These are phyloP conservation scores for Vicia villosa DNA, from an alignment of 306 rosid genomes.

Conservation along the genomic window DNA sequence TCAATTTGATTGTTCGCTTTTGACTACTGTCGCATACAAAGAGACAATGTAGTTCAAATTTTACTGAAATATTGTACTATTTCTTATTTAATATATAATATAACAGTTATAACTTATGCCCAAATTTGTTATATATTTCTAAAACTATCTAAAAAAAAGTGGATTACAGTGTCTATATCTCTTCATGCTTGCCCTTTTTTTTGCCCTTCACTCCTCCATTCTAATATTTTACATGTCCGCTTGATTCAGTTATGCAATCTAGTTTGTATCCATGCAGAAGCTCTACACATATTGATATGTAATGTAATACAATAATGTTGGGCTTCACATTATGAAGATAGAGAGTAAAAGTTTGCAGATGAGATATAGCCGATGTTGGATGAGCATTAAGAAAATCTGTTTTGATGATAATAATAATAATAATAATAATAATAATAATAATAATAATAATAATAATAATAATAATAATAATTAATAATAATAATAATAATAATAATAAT, in stretches of 20 bases:
- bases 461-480: no score
- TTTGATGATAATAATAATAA: not conserved
- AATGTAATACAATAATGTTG: constrained; percentile 11
- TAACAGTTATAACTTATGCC: not conserved
- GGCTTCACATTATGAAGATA: constrained; percentile 9
- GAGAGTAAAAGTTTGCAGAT: constrained; percentile 6
- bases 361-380: not conserved
- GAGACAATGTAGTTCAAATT: constrained; percentile 1
- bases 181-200: not conserved
- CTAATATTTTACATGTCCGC: constrained; percentile 25
- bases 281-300: constrained; percentile 14
- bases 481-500: not conserved
- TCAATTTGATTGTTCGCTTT: constrained; percentile 25
- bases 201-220: not conserved
- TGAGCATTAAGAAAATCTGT: constrained; percentile 7
- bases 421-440: not conserved
- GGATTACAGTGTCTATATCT: constrained; percentile 13
- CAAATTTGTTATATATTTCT: constrained; percentile 13
- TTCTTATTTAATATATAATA: not conserved
- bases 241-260: constrained; percentile 15
- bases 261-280: constrained; percentile 14
- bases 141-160: constrained; percentile 3
- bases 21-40: not conserved
- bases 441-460: not conserved
- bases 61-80: constrained; percentile 1